Evolutionary conservation across 2,329 filamentous ascomycete genomes (phyloP).

Genomic region (Penicillium sp.): DNA sequence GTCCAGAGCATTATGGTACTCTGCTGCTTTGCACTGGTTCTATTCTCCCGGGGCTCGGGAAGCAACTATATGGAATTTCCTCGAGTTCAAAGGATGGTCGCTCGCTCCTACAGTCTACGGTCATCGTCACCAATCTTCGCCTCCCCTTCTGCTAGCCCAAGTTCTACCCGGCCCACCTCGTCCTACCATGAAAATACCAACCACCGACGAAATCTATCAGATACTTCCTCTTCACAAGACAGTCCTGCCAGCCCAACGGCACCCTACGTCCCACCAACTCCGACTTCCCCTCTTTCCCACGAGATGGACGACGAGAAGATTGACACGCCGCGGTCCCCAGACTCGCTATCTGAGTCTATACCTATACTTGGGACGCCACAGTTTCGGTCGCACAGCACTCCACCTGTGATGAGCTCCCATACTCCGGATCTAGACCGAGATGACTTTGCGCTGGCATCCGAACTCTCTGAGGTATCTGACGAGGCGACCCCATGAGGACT

Average conservation of each 20-base stretch:
- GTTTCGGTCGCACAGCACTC: slow-evolving; percentile 33
- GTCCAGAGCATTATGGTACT: slow-evolving; percentile 85
- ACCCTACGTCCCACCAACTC: slow-evolving; percentile 42
- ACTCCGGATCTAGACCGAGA: slow-evolving; percentile 8
- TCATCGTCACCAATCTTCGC: slow-evolving; percentile 36
- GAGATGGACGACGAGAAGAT: slow-evolving; percentile 20
- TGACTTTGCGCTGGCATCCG: slow-evolving; percentile 4
- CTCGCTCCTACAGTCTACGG: slow-evolving; percentile 45
- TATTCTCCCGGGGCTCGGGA: slow-evolving; percentile 62
- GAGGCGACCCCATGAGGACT: background rate
- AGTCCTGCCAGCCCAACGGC: slow-evolving; percentile 31
- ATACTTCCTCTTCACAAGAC: slow-evolving; percentile 36
- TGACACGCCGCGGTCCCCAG: slow-evolving; percentile 14
- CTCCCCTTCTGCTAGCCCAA: slow-evolving; percentile 39
- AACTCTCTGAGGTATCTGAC: background rate
- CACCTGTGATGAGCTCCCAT: slow-evolving; percentile 27
- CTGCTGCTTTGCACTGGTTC: slow-evolving; percentile 80
- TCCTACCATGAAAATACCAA: slow-evolving; percentile 25
- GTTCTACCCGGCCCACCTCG: slow-evolving; percentile 36
- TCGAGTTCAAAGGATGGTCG: slow-evolving; percentile 48
- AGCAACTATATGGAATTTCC: slow-evolving; percentile 48
- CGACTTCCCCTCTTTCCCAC: slow-evolving; percentile 31
- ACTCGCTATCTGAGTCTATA: slow-evolving; percentile 21
- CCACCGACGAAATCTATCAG: slow-evolving; percentile 35
- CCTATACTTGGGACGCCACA: slow-evolving; percentile 24